phyloP scores from a whole-genome alignment of 495 filamentous ascomycete species.

The Penicillium steckii region DNA sequence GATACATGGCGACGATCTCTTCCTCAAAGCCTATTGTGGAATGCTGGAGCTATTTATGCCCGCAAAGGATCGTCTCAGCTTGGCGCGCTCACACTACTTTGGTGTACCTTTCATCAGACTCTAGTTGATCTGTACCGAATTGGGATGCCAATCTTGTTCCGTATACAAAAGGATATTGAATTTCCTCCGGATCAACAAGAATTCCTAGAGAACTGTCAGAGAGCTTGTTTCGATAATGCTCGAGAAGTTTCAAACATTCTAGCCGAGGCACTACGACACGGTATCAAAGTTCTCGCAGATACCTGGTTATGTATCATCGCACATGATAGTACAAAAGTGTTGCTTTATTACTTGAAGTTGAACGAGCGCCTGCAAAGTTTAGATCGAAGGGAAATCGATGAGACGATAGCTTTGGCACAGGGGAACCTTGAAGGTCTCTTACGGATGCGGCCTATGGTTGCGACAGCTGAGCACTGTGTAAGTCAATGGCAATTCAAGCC shows the following conservation, averaged over 20 bases:
- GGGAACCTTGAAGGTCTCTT: constrained; percentile 15
- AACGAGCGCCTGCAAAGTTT: not conserved
- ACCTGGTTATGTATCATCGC: constrained; percentile 21
- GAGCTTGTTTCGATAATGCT: constrained; percentile 13
- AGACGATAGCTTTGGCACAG: constrained; percentile 7
- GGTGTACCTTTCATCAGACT: constrained; percentile 20
- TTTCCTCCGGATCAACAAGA: constrained; percentile 14
- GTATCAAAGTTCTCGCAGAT: constrained; percentile 15
- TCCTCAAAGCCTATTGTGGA: constrained; percentile 12
- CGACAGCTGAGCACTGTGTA: constrained; percentile 22
- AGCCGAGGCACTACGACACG: constrained; percentile 13
- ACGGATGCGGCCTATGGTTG: constrained; percentile 22
- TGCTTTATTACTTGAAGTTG: constrained; percentile 16
- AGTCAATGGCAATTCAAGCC: too few relatives aligned
- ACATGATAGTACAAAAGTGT: constrained; percentile 17
- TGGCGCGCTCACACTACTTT: constrained; percentile 15
- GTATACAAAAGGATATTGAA: constrained; percentile 6
- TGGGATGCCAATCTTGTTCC: constrained; percentile 16
- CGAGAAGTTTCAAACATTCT: constrained; percentile 11
- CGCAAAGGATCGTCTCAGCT: constrained; percentile 17
- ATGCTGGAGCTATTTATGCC: constrained; percentile 13
- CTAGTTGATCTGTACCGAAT: constrained; percentile 21
- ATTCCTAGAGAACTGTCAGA: constrained; percentile 12
- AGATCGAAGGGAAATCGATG: constrained; percentile 3
- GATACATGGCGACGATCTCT: constrained; percentile 8